Conservation (phyloP, 495 filamentous ascomycete species). For the Penicillium odoratum region DNA sequence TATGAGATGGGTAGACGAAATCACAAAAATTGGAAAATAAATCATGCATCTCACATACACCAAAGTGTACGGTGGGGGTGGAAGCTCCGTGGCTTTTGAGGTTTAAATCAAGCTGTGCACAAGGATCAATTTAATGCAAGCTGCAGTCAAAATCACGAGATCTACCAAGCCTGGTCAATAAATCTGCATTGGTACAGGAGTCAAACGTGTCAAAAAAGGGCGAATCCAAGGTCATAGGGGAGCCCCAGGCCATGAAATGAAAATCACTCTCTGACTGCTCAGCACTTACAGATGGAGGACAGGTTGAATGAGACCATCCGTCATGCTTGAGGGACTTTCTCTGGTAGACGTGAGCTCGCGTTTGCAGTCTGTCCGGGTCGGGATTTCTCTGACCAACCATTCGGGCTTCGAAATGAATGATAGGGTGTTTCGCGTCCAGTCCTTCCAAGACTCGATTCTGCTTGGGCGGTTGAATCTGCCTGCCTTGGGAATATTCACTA, state of each 20-base stretch:
- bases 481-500: background rate
- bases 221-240: background rate
- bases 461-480: background rate
- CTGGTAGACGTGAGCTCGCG: background rate
- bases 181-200: background rate
- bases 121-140: background rate
- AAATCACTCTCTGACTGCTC: background rate
- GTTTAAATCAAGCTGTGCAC: background rate
- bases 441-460: constrained; percentile 7
- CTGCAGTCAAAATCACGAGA: background rate
- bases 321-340: background rate
- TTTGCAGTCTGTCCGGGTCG: background rate
- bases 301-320: background rate
- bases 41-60: background rate
- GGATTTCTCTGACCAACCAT: constrained; percentile 11
- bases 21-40: background rate
- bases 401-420: constrained; percentile 14
- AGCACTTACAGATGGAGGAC: background rate
- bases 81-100: background rate
- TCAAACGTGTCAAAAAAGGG: background rate
- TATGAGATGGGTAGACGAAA: background rate
- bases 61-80: background rate
- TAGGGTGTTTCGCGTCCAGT: background rate
- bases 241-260: background rate
- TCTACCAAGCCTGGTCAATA: background rate